A percentile compares a stretch with the other conserved stretches of the same genome.
These are phyloP conservation scores for Neonectria magnoliae DNA, from an alignment of 2,329 filamentous ascomycete species.

Conservation along the genomic window DNA sequence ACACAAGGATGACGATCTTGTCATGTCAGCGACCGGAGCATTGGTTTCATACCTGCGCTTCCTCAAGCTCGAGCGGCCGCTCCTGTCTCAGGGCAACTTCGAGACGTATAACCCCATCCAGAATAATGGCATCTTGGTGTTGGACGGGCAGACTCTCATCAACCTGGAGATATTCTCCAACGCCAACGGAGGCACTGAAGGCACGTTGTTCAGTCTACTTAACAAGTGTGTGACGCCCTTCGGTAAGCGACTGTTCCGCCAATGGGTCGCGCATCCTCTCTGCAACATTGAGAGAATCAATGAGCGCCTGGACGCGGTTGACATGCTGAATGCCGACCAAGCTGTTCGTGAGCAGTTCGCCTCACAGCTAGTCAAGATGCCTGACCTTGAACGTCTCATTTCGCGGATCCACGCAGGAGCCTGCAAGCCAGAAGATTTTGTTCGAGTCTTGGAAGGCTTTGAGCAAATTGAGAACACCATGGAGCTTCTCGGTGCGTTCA, in stretches of 20 bases:
- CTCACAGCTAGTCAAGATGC: constrained; percentile 87
- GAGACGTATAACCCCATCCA: constrained; percentile 90
- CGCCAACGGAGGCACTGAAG: constrained; percentile 84
- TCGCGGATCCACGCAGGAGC: constrained; percentile 92
- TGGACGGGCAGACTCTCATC: constrained; percentile 95
- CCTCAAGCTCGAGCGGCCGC: constrained; percentile 87
- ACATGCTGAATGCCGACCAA: constrained; percentile 86
- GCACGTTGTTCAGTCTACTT: constrained; percentile 88
- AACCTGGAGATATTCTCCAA: constrained; percentile 98
- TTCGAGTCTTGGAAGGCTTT: constrained; percentile 92
- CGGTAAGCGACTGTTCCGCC: constrained; percentile 92
- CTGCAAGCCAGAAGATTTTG: constrained; percentile 92
- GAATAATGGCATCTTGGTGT: constrained; percentile 87
- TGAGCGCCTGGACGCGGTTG: constrained; percentile 91
- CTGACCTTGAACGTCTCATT: constrained; percentile 92
- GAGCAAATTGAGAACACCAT: constrained; percentile 98
- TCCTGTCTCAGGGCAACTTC: constrained; percentile 92
- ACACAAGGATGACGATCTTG: constrained; percentile 78
- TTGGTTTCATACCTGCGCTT: constrained; percentile 86
- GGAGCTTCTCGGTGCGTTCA: constrained; percentile 77
- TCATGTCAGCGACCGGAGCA: constrained; percentile 92
- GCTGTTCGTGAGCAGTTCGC: constrained; percentile 87
- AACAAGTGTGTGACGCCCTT: constrained; percentile 97
- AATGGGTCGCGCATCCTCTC: constrained; percentile 97
- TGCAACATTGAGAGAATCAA: constrained; percentile 90